Conservation (phyloP, 345 rosid species). For the Brassica carinata region DNA sequence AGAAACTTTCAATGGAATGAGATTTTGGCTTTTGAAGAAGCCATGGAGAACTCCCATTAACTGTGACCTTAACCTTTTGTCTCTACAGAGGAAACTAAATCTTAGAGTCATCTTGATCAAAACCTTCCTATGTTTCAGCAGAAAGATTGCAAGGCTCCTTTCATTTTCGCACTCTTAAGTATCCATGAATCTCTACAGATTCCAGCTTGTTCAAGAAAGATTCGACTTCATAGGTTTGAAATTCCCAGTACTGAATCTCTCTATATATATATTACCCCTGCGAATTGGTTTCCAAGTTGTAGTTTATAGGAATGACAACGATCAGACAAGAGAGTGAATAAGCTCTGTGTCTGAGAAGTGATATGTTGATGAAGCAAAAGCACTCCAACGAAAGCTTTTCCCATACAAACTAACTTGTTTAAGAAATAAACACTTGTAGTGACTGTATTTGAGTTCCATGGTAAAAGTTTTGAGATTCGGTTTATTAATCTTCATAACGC, state of each 20-base stretch:
- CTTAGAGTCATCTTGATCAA: slow-evolving; percentile 68
- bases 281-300: slow-evolving; percentile 57
- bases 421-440: slow-evolving; percentile 29
- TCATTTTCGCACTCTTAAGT: slow-evolving; percentile 53
- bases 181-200: too few relatives aligned
- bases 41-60: slow-evolving; percentile 67
- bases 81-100: slow-evolving; percentile 55
- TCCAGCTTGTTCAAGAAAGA: too few relatives aligned
- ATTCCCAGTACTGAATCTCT: too few relatives aligned
- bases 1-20: slow-evolving; percentile 41
- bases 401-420: slow-evolving; percentile 48
- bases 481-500: slow-evolving; percentile 54
- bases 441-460: slow-evolving; percentile 56
- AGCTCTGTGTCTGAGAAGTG: slow-evolving; percentile 40
- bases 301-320: slow-evolving; percentile 46
- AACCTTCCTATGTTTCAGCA: slow-evolving; percentile 74
- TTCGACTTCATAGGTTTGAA: slow-evolving; percentile 6
- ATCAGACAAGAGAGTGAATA: slow-evolving; percentile 52
- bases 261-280: slow-evolving; percentile 55
- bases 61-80: slow-evolving; percentile 67
- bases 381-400: slow-evolving; percentile 57
- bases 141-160: slow-evolving; percentile 42
- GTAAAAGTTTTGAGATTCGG: slow-evolving; percentile 45
- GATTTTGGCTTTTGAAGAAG: slow-evolving; percentile 75
- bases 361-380: slow-evolving; percentile 41